Conservation (phyloP, 2,329 filamentous ascomycete species). For the Monosporascus sp. region DNA sequence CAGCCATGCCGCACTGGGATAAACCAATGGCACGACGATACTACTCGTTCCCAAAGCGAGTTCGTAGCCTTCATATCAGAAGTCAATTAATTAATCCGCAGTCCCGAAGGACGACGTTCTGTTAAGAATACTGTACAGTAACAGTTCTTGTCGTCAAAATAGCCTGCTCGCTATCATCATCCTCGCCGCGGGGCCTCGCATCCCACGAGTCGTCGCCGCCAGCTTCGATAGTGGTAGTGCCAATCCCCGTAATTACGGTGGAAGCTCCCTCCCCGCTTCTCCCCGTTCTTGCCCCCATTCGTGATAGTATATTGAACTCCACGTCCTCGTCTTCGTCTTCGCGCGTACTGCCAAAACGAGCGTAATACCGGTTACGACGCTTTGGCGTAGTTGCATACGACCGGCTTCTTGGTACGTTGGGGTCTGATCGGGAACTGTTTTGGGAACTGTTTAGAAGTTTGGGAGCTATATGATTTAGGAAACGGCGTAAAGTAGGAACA, state of each 20-base stretch:
- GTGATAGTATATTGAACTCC: not conserved
- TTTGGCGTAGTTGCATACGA: not conserved
- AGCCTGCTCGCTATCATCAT: not conserved
- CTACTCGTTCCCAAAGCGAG: no score
- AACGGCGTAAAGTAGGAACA: constrained; percentile 22
- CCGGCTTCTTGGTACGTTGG: not conserved
- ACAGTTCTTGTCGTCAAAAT: constrained; percentile 4
- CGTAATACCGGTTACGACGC: not conserved
- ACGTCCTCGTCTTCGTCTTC: not conserved
- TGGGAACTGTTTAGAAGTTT: not conserved
- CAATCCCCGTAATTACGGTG: not conserved
- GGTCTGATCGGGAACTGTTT: not conserved
- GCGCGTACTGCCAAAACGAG: not conserved
- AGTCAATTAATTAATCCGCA: no score
- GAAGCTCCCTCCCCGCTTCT: not conserved
- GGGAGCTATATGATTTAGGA: constrained; percentile 18
- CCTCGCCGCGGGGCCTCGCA: not conserved
- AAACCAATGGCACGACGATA: no score
- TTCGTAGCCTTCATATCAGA: no score
- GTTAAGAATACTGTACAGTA: not conserved
- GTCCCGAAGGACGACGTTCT: no score
- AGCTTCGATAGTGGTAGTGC: not conserved
- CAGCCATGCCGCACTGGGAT: no score
- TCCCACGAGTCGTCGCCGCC: not conserved
- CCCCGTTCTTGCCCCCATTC: not conserved